Evolutionary conservation across 495 filamentous ascomycete species (phyloP).

Genomic region (Penicillium canescens): DNA sequence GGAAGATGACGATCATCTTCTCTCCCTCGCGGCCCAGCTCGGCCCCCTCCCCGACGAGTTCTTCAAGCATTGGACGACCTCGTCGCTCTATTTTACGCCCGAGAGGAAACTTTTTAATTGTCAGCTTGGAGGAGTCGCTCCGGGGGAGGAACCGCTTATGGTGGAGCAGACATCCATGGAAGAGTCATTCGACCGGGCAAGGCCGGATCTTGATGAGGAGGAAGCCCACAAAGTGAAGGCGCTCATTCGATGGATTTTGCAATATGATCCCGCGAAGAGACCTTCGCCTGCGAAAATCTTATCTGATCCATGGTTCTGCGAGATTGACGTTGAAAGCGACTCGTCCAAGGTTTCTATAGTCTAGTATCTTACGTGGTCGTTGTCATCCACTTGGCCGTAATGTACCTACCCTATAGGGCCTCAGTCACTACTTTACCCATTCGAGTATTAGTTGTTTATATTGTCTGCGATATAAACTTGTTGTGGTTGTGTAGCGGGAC

Average conservation of each 20-base stretch:
- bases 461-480: too few species aligned
- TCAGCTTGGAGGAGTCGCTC: constrained; percentile 16
- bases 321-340: constrained; percentile 7
- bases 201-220: constrained; percentile 25
- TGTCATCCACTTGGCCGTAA: too few species aligned
- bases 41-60: constrained; percentile 26
- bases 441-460: too few species aligned
- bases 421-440: too few species aligned
- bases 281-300: constrained; percentile 28
- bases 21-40: constrained; percentile 19
- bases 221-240: constrained; percentile 26
- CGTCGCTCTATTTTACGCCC: constrained; percentile 31
- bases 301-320: constrained; percentile 32
- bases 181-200: constrained; percentile 26
- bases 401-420: too few species aligned
- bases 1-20: constrained; percentile 24
- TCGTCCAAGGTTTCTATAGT: background rate
- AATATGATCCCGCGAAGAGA: constrained; percentile 33
- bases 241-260: constrained; percentile 33
- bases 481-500: too few species aligned
- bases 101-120: constrained; percentile 30
- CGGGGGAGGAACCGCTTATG: constrained; percentile 10
- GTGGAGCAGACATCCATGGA: constrained; percentile 20
- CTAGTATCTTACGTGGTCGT: constrained; percentile 1
- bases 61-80: constrained; percentile 27